These are phyloP conservation scores for Neofusicoccum sp. DNA, from an alignment of 2,329 filamentous ascomycete species.

Conservation along the genomic window DNA sequence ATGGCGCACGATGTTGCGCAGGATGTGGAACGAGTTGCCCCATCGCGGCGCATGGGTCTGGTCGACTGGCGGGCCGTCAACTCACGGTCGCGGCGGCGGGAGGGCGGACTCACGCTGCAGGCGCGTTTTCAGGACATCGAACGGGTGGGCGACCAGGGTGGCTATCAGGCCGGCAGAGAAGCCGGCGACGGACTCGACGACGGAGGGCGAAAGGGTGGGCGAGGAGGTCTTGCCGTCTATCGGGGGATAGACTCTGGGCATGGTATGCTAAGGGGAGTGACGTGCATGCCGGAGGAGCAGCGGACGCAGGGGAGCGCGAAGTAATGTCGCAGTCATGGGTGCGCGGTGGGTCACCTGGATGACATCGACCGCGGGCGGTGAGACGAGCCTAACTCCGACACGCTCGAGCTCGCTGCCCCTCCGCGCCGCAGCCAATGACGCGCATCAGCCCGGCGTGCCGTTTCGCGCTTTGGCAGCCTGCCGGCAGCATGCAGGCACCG, in stretches of 20 bases:
- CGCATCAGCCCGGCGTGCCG: not conserved
- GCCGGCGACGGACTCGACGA: constrained; percentile 85
- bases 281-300: constrained; percentile 16
- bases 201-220: constrained; percentile 57
- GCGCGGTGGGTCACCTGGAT: constrained; percentile 10
- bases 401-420: constrained; percentile 5
- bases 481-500: not conserved
- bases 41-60: constrained; percentile 26
- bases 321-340: constrained; percentile 10
- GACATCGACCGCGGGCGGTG: constrained; percentile 13
- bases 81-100: not conserved
- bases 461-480: not conserved
- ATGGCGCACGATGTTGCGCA: constrained; percentile 51
- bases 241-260: constrained; percentile 51
- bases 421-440: constrained; percentile 10
- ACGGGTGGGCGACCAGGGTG: constrained; percentile 83
- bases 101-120: constrained; percentile 68
- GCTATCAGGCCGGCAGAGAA: constrained; percentile 84
- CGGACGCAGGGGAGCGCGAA: constrained; percentile 4
- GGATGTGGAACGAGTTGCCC: constrained; percentile 54
- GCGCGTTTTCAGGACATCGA: constrained; percentile 95
- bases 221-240: constrained; percentile 43
- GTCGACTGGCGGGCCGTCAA: constrained; percentile 18
- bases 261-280: constrained; percentile 24
- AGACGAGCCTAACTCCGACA: constrained; percentile 1